Base-by-base conservation (phyloP, 768 basidiomycete species). In the Lactifluus echinatus region DNA sequence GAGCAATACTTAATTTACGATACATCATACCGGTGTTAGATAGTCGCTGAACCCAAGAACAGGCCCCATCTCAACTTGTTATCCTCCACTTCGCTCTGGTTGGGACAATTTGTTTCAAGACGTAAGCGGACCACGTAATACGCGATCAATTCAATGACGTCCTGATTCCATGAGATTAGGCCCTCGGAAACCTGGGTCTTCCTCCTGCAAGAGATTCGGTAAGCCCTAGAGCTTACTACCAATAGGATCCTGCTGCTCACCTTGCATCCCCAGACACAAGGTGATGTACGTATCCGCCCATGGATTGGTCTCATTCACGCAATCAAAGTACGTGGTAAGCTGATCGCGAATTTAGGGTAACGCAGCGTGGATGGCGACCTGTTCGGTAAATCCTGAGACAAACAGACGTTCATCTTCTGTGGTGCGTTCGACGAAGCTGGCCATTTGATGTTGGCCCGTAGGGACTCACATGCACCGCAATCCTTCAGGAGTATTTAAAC, bases 91-190 rank as follows among this genome's bases (percentile, higher is more conserved):
- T 23, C 50, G 43, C 4, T 47, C 57, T 26, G 61, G 54, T 10
- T 62, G 54, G 61, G 58, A 62, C 23, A 39, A 4, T 33, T 23
- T 50, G 19, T 54, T 26, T 31, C 57, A 59, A 40, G 60, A 59
- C 17, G 60, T 59, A 40, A 7, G 52, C 4, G 4, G 5, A 7
- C 3, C 14, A 23, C 6, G 11, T 19, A 11, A 12, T 33, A 8
- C n/a, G 3, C 15, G 19, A 19, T 7, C 17, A 23, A 26, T 19
- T n/a, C 6, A 3, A 29, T 11, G 7, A 3, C n/a, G 28, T 31
- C 2, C 28, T 55, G 44, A 62, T 49, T 26, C 11, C 19, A 19
- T 46, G 28, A 15, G 3, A 37, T 6, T 28, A 62, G 60, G 29
- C 60, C 8, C 52, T 59, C 14, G 53, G 26, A 50, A 49, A 46